These are phyloP conservation scores for Ophiostoma sp. DNA, from an alignment of 2,329 filamentous ascomycete species.

Conservation along the genomic window DNA sequence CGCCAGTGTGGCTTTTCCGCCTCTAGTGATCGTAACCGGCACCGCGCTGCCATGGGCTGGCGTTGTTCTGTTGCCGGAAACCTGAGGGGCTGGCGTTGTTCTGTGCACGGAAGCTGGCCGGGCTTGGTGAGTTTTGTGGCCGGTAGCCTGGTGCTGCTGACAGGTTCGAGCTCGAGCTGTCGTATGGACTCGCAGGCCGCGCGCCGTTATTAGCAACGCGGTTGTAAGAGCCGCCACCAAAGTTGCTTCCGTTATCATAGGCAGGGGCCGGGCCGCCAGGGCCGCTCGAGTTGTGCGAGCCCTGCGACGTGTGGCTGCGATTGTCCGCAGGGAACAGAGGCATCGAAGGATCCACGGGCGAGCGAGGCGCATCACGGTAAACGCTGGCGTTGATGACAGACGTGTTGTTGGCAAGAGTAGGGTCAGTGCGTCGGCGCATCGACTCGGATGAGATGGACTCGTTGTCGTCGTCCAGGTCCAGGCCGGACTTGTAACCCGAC, in stretches of 20 bases:
- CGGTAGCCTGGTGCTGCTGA: conserved; percentile 26
- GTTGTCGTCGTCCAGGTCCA: conserved; percentile 68
- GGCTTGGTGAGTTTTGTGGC: conserved; percentile 32
- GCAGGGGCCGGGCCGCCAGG: conserved; percentile 16
- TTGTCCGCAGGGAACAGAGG: conserved; percentile 46
- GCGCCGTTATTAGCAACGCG: conserved; percentile 24
- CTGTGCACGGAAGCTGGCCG: conserved; percentile 30
- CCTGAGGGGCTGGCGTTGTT: conserved; percentile 33
- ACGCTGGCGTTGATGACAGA: conserved; percentile 29
- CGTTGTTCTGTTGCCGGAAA: conserved; percentile 25
- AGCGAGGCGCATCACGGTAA: conserved; percentile 37
- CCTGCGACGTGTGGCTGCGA: conserved; percentile 32
- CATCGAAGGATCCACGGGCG: conserved; percentile 47
- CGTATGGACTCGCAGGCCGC: conserved; percentile 32
- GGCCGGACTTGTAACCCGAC: conserved; percentile 51
- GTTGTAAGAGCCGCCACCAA: conserved; percentile 7
- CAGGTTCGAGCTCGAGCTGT: conserved; percentile 28
- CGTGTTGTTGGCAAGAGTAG: conserved; percentile 22
- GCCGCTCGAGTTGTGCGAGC: conserved; percentile 21
- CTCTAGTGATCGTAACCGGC: conserved; percentile 46
- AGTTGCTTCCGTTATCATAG: conserved; percentile 21
- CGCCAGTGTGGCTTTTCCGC: neutral
- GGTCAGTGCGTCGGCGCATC: conserved; percentile 40
- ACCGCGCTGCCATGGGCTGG: conserved; percentile 51
- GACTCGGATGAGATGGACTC: conserved; percentile 61